Conservation (phyloP, 1,284 basidiomycete genomes). For the Tilletia caries region DNA sequence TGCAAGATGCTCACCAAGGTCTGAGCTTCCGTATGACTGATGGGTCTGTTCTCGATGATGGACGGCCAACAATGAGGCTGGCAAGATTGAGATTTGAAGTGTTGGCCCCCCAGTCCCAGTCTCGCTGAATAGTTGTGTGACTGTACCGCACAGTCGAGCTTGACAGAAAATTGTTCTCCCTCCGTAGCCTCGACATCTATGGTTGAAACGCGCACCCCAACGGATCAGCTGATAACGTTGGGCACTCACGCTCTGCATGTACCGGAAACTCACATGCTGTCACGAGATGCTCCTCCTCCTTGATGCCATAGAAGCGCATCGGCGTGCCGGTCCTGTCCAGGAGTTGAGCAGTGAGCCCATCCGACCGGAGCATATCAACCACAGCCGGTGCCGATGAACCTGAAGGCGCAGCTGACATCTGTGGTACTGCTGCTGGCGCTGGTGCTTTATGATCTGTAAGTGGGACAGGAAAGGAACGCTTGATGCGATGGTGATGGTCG, state of each 20-base stretch:
- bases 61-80: neutral
- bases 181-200: conserved; percentile 2
- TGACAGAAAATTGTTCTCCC: neutral
- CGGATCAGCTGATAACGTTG: neutral
- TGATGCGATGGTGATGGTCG: neutral
- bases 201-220: neutral
- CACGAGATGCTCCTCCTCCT: neutral
- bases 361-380: neutral
- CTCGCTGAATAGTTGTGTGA: neutral
- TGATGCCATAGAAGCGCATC: neutral
- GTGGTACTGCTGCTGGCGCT: neutral
- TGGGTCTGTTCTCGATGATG: neutral
- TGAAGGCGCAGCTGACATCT: neutral
- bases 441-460: neutral
- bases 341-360: neutral
- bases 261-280: neutral
- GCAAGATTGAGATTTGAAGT: too few species aligned
- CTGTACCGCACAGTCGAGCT: neutral
- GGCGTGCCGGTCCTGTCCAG: neutral
- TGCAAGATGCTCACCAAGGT: neutral
- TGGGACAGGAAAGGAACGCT: neutral
- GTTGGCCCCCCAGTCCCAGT: neutral
- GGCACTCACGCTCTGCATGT: neutral
- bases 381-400: too few species aligned
- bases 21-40: neutral